These are phyloP conservation scores for Ambispora gerdemannii DNA, from an alignment of 192 early-diverging fungal genomes.

Conservation along the genomic window DNA sequence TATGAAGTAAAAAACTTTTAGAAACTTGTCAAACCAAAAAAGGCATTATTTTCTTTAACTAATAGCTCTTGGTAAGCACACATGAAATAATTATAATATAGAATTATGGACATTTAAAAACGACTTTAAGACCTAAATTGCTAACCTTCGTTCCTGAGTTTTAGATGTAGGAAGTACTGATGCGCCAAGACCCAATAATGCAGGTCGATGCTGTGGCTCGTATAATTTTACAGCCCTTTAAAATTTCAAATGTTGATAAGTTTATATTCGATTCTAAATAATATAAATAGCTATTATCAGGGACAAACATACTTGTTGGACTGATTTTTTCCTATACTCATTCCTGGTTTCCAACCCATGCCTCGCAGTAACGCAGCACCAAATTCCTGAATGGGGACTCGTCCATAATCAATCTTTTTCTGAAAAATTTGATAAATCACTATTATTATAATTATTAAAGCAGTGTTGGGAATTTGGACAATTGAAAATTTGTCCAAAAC, in stretches of 20 bases:
- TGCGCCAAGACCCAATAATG: background rate
- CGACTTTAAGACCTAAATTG: too few species aligned
- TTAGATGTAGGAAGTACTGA: background rate
- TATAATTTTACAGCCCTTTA: background rate
- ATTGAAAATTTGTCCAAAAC: too few species aligned
- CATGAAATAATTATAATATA: too few species aligned
- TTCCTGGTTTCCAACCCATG: slow-evolving; percentile 75
- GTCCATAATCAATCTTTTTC: slow-evolving; percentile 63
- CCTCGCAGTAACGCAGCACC: slow-evolving; percentile 82
- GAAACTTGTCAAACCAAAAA: too few species aligned
- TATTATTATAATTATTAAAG: background rate
- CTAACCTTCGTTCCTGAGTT: background rate
- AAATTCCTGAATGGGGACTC: slow-evolving; percentile 86
- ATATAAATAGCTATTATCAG: too few species aligned
- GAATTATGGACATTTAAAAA: too few species aligned
- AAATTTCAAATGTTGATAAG: background rate
- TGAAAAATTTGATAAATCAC: background rate
- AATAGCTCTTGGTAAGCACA: too few species aligned
- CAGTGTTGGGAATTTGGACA: background rate
- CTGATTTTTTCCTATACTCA: slow-evolving; percentile 18
- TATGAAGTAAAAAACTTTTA: too few species aligned
- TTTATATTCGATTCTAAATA: too few species aligned
- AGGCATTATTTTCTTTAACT: too few species aligned
- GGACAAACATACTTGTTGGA: background rate
- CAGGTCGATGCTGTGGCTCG: background rate